A percentile compares a stretch with the other conserved stretches of the same genome.
phyloP scores from a whole-genome alignment of 2,329 filamentous ascomycete species.

The Fusarium stilboides region DNA sequence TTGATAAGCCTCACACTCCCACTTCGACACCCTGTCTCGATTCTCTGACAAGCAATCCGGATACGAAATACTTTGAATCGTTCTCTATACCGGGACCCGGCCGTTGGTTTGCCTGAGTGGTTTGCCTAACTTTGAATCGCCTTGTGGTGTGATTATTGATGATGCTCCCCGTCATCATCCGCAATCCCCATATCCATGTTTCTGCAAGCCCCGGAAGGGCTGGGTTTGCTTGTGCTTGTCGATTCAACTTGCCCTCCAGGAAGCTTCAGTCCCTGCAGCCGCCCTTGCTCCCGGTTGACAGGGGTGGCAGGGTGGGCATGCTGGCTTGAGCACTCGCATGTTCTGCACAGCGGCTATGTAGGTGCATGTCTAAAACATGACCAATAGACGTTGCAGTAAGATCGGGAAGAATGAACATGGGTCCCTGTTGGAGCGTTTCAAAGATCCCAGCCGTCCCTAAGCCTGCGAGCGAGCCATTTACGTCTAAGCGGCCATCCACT shows the following conservation, averaged over 20 bases:
- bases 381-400: slow-evolving; percentile 52
- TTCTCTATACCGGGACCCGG: slow-evolving; percentile 23
- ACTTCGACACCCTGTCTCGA: slow-evolving; percentile 23
- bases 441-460: slow-evolving; percentile 45
- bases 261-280: slow-evolving; percentile 53
- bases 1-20: slow-evolving; percentile 15
- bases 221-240: slow-evolving; percentile 43
- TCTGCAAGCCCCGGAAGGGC: slow-evolving; percentile 43
- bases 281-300: slow-evolving; percentile 40
- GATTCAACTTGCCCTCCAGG: slow-evolving; percentile 38
- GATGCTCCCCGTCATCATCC: slow-evolving; percentile 45
- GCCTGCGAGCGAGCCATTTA: slow-evolving; percentile 39
- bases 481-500: slow-evolving; percentile 40
- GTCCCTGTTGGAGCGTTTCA: slow-evolving; percentile 52
- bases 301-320: slow-evolving; percentile 48
- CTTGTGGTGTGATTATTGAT: slow-evolving; percentile 43
- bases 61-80: slow-evolving; percentile 30
- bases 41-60: slow-evolving; percentile 20
- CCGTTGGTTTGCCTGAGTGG: slow-evolving; percentile 11
- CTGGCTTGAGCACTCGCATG: slow-evolving; percentile 60
- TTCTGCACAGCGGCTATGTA: slow-evolving; percentile 61
- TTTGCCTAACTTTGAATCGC: slow-evolving; percentile 4
- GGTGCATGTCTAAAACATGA: slow-evolving; percentile 53
- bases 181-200: slow-evolving; percentile 43
- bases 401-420: slow-evolving; percentile 49